Conservation (phyloP, 129 eudicot genomes). For the Flaveria brownii region DNA sequence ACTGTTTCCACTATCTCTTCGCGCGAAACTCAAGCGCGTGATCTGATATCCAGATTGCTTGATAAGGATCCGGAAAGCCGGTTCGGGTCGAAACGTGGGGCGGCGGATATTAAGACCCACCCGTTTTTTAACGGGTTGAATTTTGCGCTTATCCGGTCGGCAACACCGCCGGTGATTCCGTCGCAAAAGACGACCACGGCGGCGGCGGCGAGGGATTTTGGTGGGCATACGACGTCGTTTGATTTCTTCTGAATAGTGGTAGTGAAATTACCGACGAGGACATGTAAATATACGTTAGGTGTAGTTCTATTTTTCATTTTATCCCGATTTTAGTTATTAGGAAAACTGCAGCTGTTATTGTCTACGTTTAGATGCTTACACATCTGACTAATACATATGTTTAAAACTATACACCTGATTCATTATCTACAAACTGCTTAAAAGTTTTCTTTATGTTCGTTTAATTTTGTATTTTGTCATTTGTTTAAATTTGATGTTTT, state of each 20-base stretch:
- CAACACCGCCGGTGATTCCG: constrained; percentile 63
- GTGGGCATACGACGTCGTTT: constrained; percentile 50
- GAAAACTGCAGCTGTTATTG: constrained; percentile 7
- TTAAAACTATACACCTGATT: neutral
- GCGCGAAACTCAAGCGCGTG: constrained; percentile 69
- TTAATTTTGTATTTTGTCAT: no score
- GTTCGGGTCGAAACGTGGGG: constrained; percentile 85
- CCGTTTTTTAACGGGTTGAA: constrained; percentile 83
- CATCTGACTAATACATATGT: neutral
- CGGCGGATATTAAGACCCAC: constrained; percentile 87
- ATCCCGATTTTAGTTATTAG: constrained; percentile 17
- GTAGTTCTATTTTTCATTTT: constrained; percentile 38
- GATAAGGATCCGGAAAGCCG: constrained; percentile 64
- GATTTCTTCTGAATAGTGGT: constrained; percentile 46
- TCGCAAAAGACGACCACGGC: constrained; percentile 32
- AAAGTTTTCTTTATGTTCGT: no score
- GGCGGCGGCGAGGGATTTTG: constrained; percentile 17
- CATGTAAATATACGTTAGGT: constrained; percentile 33
- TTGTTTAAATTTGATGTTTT: no score
- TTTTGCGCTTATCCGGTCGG: constrained; percentile 71
- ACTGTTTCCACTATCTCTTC: constrained; percentile 38
- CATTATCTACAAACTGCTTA: no score
- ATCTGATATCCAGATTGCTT: constrained; percentile 59
- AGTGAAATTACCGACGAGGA: constrained; percentile 16
- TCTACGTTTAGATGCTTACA: constrained; percentile 16